Evolutionary conservation across 306 rosid genomes (phyloP).

Genomic region (Myrica gale): DNA sequence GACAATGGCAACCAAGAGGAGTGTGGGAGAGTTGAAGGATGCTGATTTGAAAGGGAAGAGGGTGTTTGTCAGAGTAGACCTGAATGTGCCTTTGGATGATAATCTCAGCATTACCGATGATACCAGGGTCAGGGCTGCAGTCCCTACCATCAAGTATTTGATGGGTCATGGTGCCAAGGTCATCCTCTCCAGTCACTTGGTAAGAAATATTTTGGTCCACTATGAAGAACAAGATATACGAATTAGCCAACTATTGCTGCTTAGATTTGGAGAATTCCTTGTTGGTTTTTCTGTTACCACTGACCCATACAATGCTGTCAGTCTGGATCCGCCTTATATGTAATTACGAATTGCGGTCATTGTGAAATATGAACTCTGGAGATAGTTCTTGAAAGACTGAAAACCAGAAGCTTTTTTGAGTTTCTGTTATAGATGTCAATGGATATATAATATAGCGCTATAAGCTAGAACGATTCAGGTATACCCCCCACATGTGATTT

Average conservation of each 20-base stretch:
- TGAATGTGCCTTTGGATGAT: slow-evolving; percentile 90
- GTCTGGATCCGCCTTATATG: not conserved
- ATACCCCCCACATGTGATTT: too few species aligned
- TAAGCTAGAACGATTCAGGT: too few species aligned
- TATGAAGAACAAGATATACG: not conserved
- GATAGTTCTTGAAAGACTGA: too few species aligned
- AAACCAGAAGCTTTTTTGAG: too few species aligned
- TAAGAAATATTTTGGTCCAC: slow-evolving; percentile 2
- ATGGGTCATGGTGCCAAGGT: slow-evolving; percentile 66
- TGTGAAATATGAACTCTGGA: too few species aligned
- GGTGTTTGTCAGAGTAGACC: slow-evolving; percentile 87
- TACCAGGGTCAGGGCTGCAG: slow-evolving; percentile 81
- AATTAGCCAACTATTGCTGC: not conserved
- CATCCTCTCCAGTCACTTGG: slow-evolving; percentile 76
- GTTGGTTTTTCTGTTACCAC: not conserved
- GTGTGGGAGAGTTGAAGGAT: slow-evolving; percentile 76
- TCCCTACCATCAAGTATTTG: slow-evolving; percentile 81
- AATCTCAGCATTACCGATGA: slow-evolving; percentile 76
- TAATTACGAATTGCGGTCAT: too few species aligned
- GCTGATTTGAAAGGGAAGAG: slow-evolving; percentile 85
- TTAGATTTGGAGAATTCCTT: not conserved
- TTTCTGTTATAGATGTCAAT: too few species aligned
- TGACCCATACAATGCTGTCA: too few species aligned
- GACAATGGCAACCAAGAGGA: slow-evolving; percentile 84
- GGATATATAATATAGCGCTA: too few species aligned